These are phyloP conservation scores for Circinella umbellata DNA, from an alignment of 371 early-diverging fungal genomes.

Conservation along the genomic window DNA sequence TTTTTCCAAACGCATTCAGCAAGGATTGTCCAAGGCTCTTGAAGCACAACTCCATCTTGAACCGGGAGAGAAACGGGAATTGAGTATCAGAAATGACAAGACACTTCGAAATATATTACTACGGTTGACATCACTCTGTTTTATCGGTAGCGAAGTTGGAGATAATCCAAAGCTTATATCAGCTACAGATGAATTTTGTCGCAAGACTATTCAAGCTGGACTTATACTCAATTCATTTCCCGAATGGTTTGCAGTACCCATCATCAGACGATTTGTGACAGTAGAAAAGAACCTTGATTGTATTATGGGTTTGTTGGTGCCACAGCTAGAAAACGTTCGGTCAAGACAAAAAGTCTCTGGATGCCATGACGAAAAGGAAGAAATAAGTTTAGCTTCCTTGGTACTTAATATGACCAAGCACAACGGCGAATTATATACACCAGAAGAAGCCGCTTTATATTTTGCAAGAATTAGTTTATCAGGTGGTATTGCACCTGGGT, in stretches of 20 bases:
- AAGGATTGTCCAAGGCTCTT: no score
- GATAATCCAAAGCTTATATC: slow-evolving; percentile 24
- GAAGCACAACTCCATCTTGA: no score
- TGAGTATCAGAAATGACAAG: no score
- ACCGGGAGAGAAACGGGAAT: no score
- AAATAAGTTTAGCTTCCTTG: slow-evolving; percentile 32
- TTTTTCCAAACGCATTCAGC: no score
- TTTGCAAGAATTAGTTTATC: slow-evolving; percentile 37
- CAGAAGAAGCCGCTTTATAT: slow-evolving; percentile 33
- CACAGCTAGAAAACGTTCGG: slow-evolving; percentile 25
- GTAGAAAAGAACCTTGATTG: slow-evolving; percentile 37
- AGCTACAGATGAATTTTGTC: slow-evolving; percentile 34
- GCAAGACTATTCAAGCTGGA: slow-evolving; percentile 33
- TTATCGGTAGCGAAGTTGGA: slow-evolving; percentile 33
- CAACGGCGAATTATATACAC: slow-evolving; percentile 26
- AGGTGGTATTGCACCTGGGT: slow-evolving; percentile 31
- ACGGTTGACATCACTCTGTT: slow-evolving; percentile 17
- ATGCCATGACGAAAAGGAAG: slow-evolving; percentile 12
- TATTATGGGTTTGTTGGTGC: slow-evolving; percentile 33
- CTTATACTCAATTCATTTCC: slow-evolving; percentile 24
- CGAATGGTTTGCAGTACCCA: slow-evolving; percentile 25
- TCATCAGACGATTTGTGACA: slow-evolving; percentile 28
- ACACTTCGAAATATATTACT: no score
- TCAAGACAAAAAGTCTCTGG: neutral
- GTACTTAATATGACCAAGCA: slow-evolving; percentile 23